phyloP scores from a whole-genome alignment of 108 stramenopile species.

The Nitzschia sp. region DNA sequence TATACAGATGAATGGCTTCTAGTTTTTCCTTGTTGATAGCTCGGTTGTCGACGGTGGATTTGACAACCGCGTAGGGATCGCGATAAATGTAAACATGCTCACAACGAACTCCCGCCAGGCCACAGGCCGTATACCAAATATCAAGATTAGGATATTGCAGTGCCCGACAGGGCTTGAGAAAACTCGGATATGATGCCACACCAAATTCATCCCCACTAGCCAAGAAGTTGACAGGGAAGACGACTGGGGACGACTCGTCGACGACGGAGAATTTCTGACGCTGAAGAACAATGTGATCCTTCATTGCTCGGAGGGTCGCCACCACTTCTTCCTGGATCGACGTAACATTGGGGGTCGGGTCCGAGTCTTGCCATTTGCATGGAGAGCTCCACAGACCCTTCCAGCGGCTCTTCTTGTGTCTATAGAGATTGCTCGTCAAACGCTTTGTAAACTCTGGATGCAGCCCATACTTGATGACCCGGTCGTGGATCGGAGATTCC shows the following conservation, averaged over 20 bases:
- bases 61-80: conserved; percentile 18
- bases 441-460: conserved; percentile 2
- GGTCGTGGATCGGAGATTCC: background rate
- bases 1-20: conserved; percentile 23
- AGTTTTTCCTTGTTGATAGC: background rate
- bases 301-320: background rate
- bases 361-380: background rate
- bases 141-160: conserved; percentile 28
- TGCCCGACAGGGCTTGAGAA: conserved; percentile 7
- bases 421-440: background rate
- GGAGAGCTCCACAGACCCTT: conserved; percentile 2
- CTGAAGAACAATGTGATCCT: background rate
- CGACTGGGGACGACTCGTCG: background rate
- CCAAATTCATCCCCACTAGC: conserved; percentile 1
- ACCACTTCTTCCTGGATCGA: background rate
- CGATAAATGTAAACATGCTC: conserved; percentile 25
- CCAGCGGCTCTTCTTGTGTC: conserved; percentile 1
- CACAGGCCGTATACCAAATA: conserved; percentile 21
- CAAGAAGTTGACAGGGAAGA: background rate
- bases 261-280: background rate
- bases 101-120: conserved; percentile 17
- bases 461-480: background rate
- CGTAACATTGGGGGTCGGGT: background rate
- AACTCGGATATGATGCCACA: conserved; percentile 24
- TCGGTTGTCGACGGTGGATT: conserved; percentile 16